phyloP scores from a whole-genome alignment of 139 green algal species.

The Chlorella sp. region DNA sequence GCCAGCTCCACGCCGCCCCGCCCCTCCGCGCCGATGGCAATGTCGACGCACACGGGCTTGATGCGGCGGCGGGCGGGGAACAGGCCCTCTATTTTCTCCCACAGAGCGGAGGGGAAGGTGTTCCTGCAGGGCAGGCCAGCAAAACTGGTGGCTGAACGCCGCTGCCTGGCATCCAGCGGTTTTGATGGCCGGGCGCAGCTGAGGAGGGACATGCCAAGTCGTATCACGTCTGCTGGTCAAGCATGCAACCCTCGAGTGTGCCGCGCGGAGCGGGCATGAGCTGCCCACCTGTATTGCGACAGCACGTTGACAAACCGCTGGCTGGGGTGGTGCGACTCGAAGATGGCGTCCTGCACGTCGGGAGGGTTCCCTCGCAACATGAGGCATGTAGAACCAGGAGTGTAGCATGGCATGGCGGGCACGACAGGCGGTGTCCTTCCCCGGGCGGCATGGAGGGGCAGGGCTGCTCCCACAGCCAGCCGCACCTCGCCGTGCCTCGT shows the following conservation, averaged over 20 bases:
- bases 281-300: slow-evolving; percentile 3
- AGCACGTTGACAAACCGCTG: slow-evolving; percentile 34
- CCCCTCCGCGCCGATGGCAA: slow-evolving; percentile 31
- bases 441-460: no score
- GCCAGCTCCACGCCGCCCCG: slow-evolving; percentile 37
- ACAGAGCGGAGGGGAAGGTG: slow-evolving; percentile 14
- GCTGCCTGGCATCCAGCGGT: no score
- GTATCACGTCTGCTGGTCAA: no score
- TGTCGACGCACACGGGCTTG: slow-evolving; percentile 23
- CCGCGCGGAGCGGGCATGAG: no score
- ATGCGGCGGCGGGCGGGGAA: background rate
- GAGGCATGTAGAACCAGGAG: no score
- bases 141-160: background rate
- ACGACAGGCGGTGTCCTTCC: no score
- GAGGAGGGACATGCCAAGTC: no score
- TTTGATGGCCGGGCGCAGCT: no score
- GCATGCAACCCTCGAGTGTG: no score
- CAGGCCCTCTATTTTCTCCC: slow-evolving; percentile 8
- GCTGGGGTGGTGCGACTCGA: slow-evolving; percentile 30
- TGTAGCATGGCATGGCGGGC: no score
- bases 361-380: no score
- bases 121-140: background rate
- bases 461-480: background rate
- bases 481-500: slow-evolving; percentile 4
- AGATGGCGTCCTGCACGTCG: slow-evolving; percentile 24